Conservation (phyloP, 2,329 filamentous ascomycete genomes). For the Neofusicoccum ribis region DNA sequence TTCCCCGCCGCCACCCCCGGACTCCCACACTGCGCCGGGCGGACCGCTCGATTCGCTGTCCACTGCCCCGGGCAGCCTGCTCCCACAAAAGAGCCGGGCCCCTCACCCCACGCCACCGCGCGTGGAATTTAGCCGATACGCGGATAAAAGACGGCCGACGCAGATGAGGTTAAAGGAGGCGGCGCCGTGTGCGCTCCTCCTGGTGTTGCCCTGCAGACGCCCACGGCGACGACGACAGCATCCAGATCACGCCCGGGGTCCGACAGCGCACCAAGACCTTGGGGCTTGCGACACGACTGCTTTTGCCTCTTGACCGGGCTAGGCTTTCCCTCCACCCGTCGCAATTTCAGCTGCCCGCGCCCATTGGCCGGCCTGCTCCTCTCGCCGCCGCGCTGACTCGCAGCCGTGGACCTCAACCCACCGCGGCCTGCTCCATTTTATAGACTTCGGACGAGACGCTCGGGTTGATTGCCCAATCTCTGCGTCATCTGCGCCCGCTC, state of each 20-base stretch:
- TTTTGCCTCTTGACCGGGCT: not conserved
- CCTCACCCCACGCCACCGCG: not conserved
- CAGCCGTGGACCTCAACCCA: not conserved
- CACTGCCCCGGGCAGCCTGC: not conserved
- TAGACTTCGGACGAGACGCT: not conserved
- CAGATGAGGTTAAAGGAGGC: conserved; percentile 3
- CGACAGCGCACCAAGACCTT: not conserved
- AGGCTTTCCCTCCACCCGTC: not conserved
- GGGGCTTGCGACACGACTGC: not conserved
- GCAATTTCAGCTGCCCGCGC: not conserved
- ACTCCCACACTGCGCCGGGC: not conserved
- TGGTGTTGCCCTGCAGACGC: not conserved
- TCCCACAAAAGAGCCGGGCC: not conserved
- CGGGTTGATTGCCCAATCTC: not conserved
- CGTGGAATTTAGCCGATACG: conserved; percentile 12
- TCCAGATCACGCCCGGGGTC: not conserved
- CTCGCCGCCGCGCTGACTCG: not conserved
- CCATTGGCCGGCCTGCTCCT: not conserved
- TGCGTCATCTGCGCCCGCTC: not conserved
- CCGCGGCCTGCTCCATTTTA: not conserved
- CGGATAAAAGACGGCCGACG: conserved; percentile 4
- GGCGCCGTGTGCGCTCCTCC: not conserved
- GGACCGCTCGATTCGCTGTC: not conserved
- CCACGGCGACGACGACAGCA: no score
- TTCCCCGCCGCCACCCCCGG: conserved; percentile 13